These are phyloP conservation scores for Tetragonia tetragonoides DNA, from an alignment of 148 eudicot species.

Conservation along the genomic window DNA sequence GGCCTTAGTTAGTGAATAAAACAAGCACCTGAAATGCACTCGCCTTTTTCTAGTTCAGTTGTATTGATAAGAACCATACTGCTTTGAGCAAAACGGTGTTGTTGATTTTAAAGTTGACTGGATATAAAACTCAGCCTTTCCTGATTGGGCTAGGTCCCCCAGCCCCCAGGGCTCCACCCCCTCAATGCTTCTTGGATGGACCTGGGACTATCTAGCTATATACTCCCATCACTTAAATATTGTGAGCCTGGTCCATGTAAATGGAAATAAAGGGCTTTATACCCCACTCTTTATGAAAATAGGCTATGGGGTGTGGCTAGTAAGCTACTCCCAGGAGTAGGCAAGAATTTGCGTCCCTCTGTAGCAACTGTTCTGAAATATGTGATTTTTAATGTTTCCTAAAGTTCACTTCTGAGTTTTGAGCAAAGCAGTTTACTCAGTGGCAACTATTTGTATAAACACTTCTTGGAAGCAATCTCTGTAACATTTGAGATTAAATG, in stretches of 20 bases:
- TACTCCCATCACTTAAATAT: no score
- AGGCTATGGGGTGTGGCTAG: no score
- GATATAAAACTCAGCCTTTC: neutral
- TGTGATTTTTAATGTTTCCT: neutral
- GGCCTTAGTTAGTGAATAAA: neutral
- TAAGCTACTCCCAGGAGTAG: no score
- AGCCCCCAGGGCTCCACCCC: no score
- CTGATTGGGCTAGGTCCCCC: no score
- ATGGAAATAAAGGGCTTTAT: no score
- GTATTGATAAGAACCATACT: neutral
- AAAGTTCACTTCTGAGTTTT: neutral
- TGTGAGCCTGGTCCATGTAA: no score
- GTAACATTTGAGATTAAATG: neutral
- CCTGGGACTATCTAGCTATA: no score
- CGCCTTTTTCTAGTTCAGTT: neutral
- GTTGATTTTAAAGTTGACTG: neutral
- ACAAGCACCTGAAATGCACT: neutral
- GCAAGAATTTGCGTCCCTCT: neutral
- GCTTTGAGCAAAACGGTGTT: neutral
- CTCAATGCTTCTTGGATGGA: no score
- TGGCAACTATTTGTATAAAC: neutral
- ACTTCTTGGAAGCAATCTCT: neutral
- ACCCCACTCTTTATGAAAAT: no score
- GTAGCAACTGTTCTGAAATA: neutral
- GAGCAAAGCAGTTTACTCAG: neutral